Percentiles rank a stretch among this genome's conserved stretches.
These are phyloP conservation scores for Hanseniaspora jakobsenii DNA, from an alignment of 805 yeast genomes.

Conservation along the genomic window DNA sequence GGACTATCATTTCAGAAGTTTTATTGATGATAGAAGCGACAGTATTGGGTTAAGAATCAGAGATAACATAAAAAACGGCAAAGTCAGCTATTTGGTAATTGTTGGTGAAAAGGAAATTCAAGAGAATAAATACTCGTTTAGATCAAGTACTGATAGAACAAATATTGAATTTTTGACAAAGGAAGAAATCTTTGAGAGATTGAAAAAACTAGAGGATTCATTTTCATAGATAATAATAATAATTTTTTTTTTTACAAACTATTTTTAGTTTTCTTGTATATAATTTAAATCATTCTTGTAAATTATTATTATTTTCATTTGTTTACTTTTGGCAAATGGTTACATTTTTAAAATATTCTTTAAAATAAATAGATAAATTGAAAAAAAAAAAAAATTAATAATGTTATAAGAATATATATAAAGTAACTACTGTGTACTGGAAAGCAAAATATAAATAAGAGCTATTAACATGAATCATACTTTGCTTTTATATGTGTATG, in stretches of 20 bases:
- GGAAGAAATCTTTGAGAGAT: conserved; percentile 42
- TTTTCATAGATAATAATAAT: conserved; percentile 13
- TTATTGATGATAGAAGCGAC: conserved; percentile 60
- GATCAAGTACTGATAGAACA: conserved; percentile 43
- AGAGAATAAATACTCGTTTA: conserved; percentile 46
- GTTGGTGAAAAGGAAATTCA: conserved; percentile 77
- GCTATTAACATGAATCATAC: too few species aligned
- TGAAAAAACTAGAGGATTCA: conserved; percentile 41
- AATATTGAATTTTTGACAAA: conserved; percentile 32
- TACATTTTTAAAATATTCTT: too few species aligned
- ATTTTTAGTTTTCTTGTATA: conserved; percentile 36
- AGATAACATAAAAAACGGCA: conserved; percentile 53
- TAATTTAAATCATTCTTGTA: too few species aligned
- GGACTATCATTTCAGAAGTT: conserved; percentile 55
- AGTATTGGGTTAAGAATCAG: conserved; percentile 72
- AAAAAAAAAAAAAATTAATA: too few species aligned
- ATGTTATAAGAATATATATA: too few species aligned
- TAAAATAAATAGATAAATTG: too few species aligned
- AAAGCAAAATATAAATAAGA: too few species aligned
- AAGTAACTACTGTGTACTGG: too few species aligned
- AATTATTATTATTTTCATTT: too few species aligned
- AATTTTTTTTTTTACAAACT: too few species aligned
- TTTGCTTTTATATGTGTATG: too few species aligned
- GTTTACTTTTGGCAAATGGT: too few species aligned
- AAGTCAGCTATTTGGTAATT: conserved; percentile 69